Conservation (phyloP, 2,329 filamentous ascomycete species). For the Pseudogymnoascus sp. region DNA sequence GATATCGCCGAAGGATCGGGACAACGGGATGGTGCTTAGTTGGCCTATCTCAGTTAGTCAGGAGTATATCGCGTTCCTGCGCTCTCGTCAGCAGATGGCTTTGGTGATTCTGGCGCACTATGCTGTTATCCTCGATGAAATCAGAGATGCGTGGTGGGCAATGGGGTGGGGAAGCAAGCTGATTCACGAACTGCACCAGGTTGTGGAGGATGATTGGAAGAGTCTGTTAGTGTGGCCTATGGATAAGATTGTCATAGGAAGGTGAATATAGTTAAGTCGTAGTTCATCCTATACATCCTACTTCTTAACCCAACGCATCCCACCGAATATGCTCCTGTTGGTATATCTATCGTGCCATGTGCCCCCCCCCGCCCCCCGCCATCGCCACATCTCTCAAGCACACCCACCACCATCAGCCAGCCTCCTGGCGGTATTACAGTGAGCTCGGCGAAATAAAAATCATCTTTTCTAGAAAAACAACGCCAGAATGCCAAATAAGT, state of each 20-base stretch:
- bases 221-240: background rate
- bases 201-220: background rate
- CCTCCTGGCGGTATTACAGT: background rate
- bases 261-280: background rate
- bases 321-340: background rate
- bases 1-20: background rate
- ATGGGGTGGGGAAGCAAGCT: slow-evolving; percentile 13
- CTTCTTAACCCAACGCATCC: background rate
- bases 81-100: background rate
- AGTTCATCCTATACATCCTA: background rate
- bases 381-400: background rate
- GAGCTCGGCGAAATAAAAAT: background rate
- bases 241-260: background rate
- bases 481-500: background rate
- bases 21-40: slow-evolving; percentile 1
- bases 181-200: background rate
- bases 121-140: slow-evolving; percentile 10
- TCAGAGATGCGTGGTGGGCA: slow-evolving; percentile 14
- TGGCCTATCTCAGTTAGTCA: slow-evolving; percentile 10
- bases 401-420: background rate
- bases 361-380: background rate
- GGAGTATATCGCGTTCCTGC: slow-evolving; percentile 11
- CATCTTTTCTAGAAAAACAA: background rate
- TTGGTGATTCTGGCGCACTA: slow-evolving; percentile 14
- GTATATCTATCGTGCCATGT: background rate